Evolutionary conservation across 2,329 filamentous ascomycete genomes (phyloP), one percentile per base, ranked within the genome.

Genomic region (Cyphellophora europaea): DNA sequence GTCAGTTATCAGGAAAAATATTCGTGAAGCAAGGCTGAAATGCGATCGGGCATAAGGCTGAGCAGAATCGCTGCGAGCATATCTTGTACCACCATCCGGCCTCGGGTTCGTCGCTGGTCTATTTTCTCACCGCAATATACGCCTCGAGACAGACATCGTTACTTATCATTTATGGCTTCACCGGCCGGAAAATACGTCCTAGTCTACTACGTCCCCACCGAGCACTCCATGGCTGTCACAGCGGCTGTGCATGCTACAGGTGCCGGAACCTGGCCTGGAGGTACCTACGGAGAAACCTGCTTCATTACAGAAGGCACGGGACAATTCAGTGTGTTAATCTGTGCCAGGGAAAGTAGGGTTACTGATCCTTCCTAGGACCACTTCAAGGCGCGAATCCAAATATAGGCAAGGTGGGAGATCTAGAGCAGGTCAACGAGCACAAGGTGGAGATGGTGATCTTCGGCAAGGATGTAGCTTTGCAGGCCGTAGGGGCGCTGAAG

Each of bases 401-500:
- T 17, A 59, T 65, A 37, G 62, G 62, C 6, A 43, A 45, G 5
- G 52, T 58, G 5, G 62, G 61, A 1, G 41, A 42, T 17, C 31
- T 65, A 23, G 61, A 66, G 44, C 45, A 46, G 31, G 58, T 61
- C 11, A 52, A 61, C 43, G 62, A 65, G 48, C 53, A 58, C 44
- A 61, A 51, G 40, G 60, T 63, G 17, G 63, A 66, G 49, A 48
- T 63, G 28, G 49, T 65, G 38, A 63, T 63, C 38, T 37, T 63
- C 17, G 62, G 61, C 3, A 53, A 52, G 32, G 45, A 52, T 30
- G 47, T 57, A 6, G 58, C 61, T 55, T 32, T 53, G 18, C 44
- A 53, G 23, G 61, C 62, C 3, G 63, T 66, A 11, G 45, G 57
- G 40, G 60, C 53, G 23, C 45, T 66, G 47, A 41, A 59, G 15